Base-by-base conservation (phyloP, 2,329 filamentous ascomycete species). In the Shiraia sp. region DNA sequence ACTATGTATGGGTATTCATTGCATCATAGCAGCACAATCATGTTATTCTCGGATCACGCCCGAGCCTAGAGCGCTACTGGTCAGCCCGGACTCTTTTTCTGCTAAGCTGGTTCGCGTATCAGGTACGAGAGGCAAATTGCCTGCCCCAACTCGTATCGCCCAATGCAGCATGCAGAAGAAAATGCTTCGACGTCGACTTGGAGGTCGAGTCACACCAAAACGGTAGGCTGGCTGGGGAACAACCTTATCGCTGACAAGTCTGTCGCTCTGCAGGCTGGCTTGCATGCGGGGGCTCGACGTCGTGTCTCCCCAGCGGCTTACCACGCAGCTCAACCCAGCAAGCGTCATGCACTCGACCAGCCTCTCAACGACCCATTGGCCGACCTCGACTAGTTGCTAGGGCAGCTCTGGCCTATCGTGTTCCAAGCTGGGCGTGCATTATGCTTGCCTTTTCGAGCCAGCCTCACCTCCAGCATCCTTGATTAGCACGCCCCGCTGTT, bases 241-340 rank as follows among this genome's bases (percentile, higher is more conserved):
- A 46, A 32, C 35, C 29, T 37, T 28, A 39, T 19, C 27, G 30
- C 19, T 17, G 17, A 22, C 34, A 41, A 9, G 19, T 36, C 6
- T 17, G 23, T 25, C 13, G 26, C 22, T 32, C 36, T 40, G 36
- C 40, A 44, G 31, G 27, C 24, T 33, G 33, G 27, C 26, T 19
- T 52, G 35, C 38, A 45, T 41, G 23, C 38, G 28, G 25, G 23
- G 33, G 48, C 40, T 42, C 41, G 41, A 15, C 4, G 32, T 42
- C 14, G 41, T 39, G 36, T 35, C 38, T 38, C 22, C 40, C 33
- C 33, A 28, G 35, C 27, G 29, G 47, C 41, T 55, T 51, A 61
- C 49, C 35, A 37, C 31, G 32, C 45, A 36, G 13, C 30, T 22
- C 38, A 55, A 40, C 55, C 54, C 40, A 40, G 49, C 43, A 51